Evolutionary conservation across 352 stramenopile species (phyloP).

Genomic region (Globisporangium splendens): DNA sequence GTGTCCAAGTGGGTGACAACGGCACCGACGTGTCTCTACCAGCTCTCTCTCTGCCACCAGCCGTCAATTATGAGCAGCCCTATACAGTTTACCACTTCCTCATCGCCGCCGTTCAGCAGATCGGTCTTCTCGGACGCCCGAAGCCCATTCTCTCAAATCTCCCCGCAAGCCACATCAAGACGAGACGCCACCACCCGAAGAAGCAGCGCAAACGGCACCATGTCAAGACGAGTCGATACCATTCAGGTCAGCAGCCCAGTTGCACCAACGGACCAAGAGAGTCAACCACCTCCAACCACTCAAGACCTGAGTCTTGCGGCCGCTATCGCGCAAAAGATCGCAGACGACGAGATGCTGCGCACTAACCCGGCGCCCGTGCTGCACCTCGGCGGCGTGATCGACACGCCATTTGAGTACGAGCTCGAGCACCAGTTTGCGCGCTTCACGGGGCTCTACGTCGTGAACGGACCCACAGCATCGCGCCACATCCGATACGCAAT

Average conservation of each 20-base stretch:
- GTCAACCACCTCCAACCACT: slow-evolving; percentile 1
- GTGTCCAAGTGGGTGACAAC: too few species aligned
- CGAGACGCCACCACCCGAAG: not conserved
- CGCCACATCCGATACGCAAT: slow-evolving; percentile 68
- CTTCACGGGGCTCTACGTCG: slow-evolving; percentile 51
- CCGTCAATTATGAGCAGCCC: not conserved
- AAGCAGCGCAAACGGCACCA: too few species aligned
- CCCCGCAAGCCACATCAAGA: not conserved
- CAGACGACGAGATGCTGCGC: slow-evolving; percentile 10
- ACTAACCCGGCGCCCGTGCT: slow-evolving; percentile 1
- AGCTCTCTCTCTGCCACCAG: not conserved
- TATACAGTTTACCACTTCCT: too few species aligned
- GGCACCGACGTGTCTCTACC: not conserved
- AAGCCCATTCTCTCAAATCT: not conserved
- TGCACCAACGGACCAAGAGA: not conserved
- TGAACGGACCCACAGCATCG: slow-evolving; percentile 42
- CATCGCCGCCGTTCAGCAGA: too few species aligned
- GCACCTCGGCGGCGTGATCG: not conserved
- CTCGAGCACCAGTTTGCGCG: slow-evolving; percentile 31
- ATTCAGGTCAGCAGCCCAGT: not conserved
- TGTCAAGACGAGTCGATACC: slow-evolving; percentile 10
- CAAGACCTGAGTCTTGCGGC: slow-evolving; percentile 9
- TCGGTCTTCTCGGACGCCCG: too few species aligned
- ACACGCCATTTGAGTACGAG: slow-evolving; percentile 12
- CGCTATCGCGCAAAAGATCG: slow-evolving; percentile 16